Evolutionary conservation across 257 asterid genomes (phyloP).

Genomic region (Solanum piurae): DNA sequence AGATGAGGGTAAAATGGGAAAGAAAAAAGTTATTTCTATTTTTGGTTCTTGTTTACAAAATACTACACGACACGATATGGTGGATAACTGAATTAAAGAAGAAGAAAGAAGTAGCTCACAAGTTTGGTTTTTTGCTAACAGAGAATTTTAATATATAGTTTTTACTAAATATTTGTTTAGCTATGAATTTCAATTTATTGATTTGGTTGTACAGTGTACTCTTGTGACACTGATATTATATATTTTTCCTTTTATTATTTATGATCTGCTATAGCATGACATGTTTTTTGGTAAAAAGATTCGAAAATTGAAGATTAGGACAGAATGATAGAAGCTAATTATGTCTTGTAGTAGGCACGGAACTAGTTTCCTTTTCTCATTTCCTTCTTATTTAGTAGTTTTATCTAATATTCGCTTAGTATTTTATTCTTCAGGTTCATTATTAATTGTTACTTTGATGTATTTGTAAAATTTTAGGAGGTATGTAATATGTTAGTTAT

Average conservation of each 20-base stretch:
- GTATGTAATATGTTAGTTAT: not conserved
- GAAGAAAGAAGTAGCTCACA: not conserved
- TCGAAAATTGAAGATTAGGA: fast-evolving
- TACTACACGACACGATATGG: not conserved
- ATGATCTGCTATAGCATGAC: fast-evolving
- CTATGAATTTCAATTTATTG: not conserved
- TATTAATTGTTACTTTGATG: not conserved
- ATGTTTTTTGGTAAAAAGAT: fast-evolving
- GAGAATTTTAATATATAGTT: not conserved
- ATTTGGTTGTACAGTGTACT: not conserved
- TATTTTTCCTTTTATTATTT: not conserved
- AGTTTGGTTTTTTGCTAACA: not conserved
- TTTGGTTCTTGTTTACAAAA: not conserved
- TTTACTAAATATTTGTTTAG: not conserved
- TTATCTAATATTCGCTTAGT: not conserved
- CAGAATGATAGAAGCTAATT: not conserved
- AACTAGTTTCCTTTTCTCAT: not conserved
- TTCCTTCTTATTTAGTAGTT: not conserved
- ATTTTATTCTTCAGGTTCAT: not conserved
- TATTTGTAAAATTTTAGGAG: not conserved
- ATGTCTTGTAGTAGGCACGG: not conserved
- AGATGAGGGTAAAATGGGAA: not conserved
- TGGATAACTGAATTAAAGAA: constrained; percentile 1
- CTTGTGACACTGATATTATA: not conserved
- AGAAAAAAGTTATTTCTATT: not conserved